A percentile compares a stretch with the other conserved stretches of the same genome.
Evolutionary conservation across 78 protist species (phyloP).

Genomic region (Dictyostelium firmibasis): DNA sequence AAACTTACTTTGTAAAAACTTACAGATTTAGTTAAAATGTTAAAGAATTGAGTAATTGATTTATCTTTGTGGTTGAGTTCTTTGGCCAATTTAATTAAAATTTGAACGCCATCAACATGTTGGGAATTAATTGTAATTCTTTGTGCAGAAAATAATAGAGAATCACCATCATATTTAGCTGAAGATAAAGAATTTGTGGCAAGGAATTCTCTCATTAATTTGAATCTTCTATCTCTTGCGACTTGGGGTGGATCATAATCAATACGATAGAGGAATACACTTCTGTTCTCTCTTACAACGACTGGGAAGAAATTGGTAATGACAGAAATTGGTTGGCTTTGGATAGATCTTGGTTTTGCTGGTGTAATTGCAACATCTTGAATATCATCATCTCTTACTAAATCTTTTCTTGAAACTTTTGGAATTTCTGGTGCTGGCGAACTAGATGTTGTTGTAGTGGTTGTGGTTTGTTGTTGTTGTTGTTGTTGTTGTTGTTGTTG

Average conservation of each 20-base stretch:
- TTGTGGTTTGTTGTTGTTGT: neutral
- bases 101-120: neutral
- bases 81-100: neutral
- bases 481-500: neutral
- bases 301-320: conserved; percentile 20
- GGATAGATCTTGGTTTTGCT: neutral
- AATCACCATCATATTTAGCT: conserved; percentile 12
- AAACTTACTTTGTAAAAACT: no score
- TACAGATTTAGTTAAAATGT: neutral
- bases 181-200: neutral
- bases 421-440: neutral
- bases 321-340: neutral
- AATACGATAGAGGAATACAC: neutral
- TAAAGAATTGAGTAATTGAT: neutral
- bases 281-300: neutral
- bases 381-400: neutral
- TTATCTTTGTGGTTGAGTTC: neutral
- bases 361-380: neutral
- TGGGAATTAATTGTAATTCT: neutral
- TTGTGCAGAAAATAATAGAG: neutral
- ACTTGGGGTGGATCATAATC: conserved; percentile 12
- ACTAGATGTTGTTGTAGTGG: neutral
- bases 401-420: neutral
- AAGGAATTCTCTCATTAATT: neutral
- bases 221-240: neutral